Base-by-base conservation (phyloP, 208 protist species). In the Lotmaria passim region DNA sequence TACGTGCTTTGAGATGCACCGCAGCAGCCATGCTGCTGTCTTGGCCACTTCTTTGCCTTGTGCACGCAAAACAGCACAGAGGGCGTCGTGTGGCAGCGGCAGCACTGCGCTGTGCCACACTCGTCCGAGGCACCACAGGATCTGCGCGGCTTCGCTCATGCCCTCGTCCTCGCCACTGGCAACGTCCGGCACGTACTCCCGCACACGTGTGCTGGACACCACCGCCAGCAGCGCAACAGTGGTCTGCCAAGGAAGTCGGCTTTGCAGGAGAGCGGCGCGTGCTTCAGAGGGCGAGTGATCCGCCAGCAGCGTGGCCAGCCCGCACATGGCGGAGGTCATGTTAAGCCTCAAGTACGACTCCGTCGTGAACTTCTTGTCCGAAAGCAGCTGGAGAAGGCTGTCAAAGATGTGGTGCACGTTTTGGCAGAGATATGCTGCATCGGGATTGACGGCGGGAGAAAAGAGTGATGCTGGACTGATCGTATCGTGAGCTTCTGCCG, bases 91-190 rank as follows among this genome's bases (percentile, higher is more conserved):
- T 6, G 68, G 59, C 44, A 67, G 39, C 5, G 58, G 21, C 31
- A 51, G 48, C 24, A 59, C 51, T 1, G 50, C 38, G 17, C 53
- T 39, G 7, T 66, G 50, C 68, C 68, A 74, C 41, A 74, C 58
- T 15, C 68, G 68, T 15, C 68, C 68, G 2, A 74, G 38, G 39
- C 68, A 74, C 68, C 68, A 74, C 57, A 74, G 51, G 17, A 74
- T 30, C 23, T 66, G 57, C 17, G 39, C 33, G 12, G 59, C 68
- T 33, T 74, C 68, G 50, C 44, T 43, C 43, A 74, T 31, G 28
- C 68, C 68, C 23, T 12, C n/a, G 24, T 41, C 36, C 17, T 67
- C 59, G 3, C 68, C 68, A 21, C 41, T 24, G 15, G 68, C 19
- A 21, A 59, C 68, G 24, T 67, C 38, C 14, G 68, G 15, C 36